Conservation (phyloP, 202 grass and related monocot genomes). For the Musa balbisiana region DNA sequence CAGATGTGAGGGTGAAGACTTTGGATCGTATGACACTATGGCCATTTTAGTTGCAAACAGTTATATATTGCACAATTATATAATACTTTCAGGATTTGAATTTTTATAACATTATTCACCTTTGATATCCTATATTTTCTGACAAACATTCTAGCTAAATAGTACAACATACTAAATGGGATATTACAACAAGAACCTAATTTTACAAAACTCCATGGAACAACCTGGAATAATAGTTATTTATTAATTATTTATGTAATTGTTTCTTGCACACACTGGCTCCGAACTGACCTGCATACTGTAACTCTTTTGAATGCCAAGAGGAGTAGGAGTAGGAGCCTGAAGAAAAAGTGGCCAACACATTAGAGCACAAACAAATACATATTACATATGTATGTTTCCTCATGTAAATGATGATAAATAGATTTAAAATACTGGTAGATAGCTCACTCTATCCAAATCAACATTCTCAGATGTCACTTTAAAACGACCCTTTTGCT, state of each 20-base stretch:
- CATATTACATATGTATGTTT: neutral
- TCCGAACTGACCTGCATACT: constrained; percentile 58
- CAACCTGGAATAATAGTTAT: neutral
- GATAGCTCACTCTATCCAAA: constrained; percentile 61
- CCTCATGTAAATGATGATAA: neutral
- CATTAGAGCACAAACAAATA: neutral
- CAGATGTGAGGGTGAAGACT: no score
- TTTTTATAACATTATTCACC: neutral
- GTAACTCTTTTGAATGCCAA: constrained; percentile 57
- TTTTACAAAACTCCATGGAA: neutral
- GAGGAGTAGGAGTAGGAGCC: constrained; percentile 37
- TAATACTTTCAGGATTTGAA: no score
- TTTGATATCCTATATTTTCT: neutral
- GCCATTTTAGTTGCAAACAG: no score
- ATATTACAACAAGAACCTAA: neutral
- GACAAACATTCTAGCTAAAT: neutral
- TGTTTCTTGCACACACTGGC: neutral
- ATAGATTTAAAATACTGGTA: constrained; percentile 9
- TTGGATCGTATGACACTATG: no score
- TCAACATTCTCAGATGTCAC: constrained; percentile 81
- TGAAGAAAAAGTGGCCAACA: constrained; percentile 24
- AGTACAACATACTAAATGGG: neutral
- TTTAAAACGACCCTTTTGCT: constrained; percentile 92
- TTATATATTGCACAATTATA: no score
- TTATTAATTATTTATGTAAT: neutral